Base-by-base conservation (phyloP, 371 early-diverging fungal species). In the Mortierella sp. region DNA sequence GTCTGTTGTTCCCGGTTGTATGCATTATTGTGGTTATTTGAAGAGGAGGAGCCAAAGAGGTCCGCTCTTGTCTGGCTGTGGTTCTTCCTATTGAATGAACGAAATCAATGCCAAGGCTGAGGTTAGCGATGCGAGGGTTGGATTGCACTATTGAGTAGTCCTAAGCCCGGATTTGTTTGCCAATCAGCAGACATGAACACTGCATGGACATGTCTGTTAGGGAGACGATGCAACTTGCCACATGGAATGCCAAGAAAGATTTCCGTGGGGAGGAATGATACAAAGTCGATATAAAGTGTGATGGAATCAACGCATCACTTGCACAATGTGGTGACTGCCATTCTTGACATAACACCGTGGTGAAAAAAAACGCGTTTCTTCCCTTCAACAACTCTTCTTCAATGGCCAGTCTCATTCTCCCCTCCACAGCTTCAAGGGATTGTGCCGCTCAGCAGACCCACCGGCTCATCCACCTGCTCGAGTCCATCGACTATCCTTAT, bases 1-100 rank as follows among this genome's bases (percentile, higher is more conserved):
- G 78, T 76, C 53, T 76, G 78, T 32, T 76, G 78, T 34, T 76
- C 78, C 50, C 78, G 60, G 21, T 76, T 55, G 50, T 41, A 11
- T 27, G 46, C 46, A 32, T 53, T 50, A 37, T 28, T 50, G 50
- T 48, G 58, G 46, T 32, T 53, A 44, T 27, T 60, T n/a, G 63
- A 54, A 11, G 63, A 67, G 17, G 65, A 61, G 21, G 61, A 53
- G n/a, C 76, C 65, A 59, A 76, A 76, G 51, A 76, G 65, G 41
- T 76, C 70, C 32, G 56, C n/a, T 53, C 78, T 46, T 48, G 52
- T 56, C 44, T 75, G 75, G 47, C 37, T 60, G 9, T 57, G 43
- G 51, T 68, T 75, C 60, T 75, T 75, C 75, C 75, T 75, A 46
- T 63, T 19, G 4, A 8, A n/a, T n/a, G n/a, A n/a, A n/a, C n/a